Evolutionary conservation across 108 stramenopile species (phyloP).

Genomic region (Hondaea fermentalgiana): DNA sequence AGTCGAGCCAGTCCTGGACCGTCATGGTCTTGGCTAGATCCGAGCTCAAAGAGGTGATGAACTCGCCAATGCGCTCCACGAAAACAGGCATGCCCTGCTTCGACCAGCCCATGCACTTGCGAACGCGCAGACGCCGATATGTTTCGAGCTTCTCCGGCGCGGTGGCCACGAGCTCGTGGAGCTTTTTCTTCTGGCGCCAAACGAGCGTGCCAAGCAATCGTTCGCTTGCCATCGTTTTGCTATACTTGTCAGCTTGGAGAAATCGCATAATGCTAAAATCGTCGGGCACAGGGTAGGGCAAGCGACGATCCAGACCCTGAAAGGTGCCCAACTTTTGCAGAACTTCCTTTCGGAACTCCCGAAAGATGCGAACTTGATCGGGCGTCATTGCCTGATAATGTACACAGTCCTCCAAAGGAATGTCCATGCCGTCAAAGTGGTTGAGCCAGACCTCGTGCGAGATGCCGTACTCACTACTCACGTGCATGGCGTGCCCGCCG

Average conservation of each 20-base stretch:
- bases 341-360: not conserved
- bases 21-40: not conserved
- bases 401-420: not conserved
- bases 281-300: not conserved
- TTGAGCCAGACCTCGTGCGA: not conserved
- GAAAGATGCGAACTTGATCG: not conserved
- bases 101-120: not conserved
- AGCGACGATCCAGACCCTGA: not conserved
- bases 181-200: not conserved
- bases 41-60: not conserved
- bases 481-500: not conserved
- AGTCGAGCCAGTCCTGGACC: not conserved
- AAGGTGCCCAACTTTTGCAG: not conserved
- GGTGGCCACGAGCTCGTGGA: not conserved
- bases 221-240: not conserved
- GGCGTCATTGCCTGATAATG: not conserved
- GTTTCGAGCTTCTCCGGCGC: not conserved
- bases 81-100: not conserved
- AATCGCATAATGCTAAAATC: not conserved
- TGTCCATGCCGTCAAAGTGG: not conserved
- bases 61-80: not conserved
- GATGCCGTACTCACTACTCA: not conserved
- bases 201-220: not conserved
- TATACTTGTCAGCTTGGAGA: not conserved
- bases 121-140: not conserved